phyloP scores from a whole-genome alignment of 139 green algal species.

The Auxenochlorella pyrenoidosa region DNA sequence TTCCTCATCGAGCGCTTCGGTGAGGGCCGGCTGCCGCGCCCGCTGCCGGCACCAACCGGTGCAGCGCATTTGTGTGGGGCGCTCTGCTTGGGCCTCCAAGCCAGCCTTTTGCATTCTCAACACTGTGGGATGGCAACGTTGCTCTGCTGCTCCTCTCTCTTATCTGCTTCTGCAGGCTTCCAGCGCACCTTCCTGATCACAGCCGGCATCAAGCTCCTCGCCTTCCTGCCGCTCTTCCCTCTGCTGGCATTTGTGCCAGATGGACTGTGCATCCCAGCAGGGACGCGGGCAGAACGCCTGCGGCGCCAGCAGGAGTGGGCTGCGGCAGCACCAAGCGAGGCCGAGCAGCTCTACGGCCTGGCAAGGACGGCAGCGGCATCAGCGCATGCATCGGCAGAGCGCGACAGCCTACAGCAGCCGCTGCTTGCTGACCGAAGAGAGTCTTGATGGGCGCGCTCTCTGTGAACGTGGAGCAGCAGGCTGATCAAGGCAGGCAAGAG shows the following conservation, averaged over 20 bases:
- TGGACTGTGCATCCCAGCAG: neutral
- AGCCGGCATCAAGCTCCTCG: slow-evolving; percentile 47
- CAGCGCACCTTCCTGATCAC: slow-evolving; percentile 57
- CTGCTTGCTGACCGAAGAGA: neutral
- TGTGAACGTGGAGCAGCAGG: neutral
- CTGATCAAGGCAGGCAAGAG: neutral
- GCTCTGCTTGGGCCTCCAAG: too few species aligned
- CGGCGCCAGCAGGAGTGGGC: slow-evolving; percentile 1
- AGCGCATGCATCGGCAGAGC: neutral
- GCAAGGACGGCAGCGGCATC: neutral
- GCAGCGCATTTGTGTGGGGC: too few species aligned
- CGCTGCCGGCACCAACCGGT: too few species aligned
- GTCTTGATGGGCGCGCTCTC: neutral
- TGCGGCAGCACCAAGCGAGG: slow-evolving; percentile 7
- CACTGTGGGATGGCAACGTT: too few species aligned
- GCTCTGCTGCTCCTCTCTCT: too few species aligned
- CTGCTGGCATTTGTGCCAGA: slow-evolving; percentile 36
- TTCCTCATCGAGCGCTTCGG: slow-evolving; percentile 51
- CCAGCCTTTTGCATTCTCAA: too few species aligned
- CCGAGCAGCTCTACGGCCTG: neutral
- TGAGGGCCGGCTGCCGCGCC: too few species aligned
- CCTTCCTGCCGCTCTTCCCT: slow-evolving; percentile 36
- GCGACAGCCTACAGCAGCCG: slow-evolving; percentile 2
- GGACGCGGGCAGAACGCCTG: neutral
- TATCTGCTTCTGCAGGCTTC: slow-evolving; percentile 25